Base-by-base conservation (phyloP, 257 asterid species). In the Asclepias syriaca region DNA sequence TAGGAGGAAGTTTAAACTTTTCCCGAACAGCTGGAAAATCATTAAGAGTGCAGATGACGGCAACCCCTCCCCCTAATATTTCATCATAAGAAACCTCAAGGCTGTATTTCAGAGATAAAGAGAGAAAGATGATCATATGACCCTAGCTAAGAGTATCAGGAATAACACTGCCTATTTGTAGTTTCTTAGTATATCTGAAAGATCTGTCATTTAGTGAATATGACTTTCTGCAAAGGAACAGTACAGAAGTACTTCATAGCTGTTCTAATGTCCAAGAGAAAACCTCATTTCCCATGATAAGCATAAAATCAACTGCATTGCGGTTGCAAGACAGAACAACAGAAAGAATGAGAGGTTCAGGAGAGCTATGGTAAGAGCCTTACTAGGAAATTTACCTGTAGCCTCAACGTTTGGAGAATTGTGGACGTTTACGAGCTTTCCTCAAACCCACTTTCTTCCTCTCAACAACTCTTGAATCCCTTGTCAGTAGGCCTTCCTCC, bases 351-450 rank as follows among this genome's bases (percentile, higher is more conserved):
- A 58, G 21, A 10, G 1, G 24, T 19, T 40, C 2, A 15, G 16
- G 3, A 65, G 72, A 65, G 72, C 37, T 70, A 24, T 11, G 66
- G 11, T 11, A 66, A 61, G 24, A 61, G 29, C 74, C 48, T 21
- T 27, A 50, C 11, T 1, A 12, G 8, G 51, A 13, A 72, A 57
- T 8, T 73, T 76, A 60, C 81, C 71, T 37, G 68, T 34, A 64
- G 50, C 87, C 90, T 87, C 74, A 95, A 88, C 99, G 99, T 80
- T 95, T 92, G 49, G 99, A 92, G 85, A n/a, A 95, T 46, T 95
- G 99, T 50, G 99, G 99, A 79, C 91, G 91, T 82, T 95, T 95
- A 32, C 99, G 86, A 56, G 99, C 99, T 80, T 95, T 95, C 87
- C 78, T 86, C 21, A 95, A 82, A 68, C 99, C 99, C 34, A 82